Evolutionary conservation across 192 early-diverging fungal genomes (phyloP), one percentile per base, ranked within the genome.

Genomic region (Ambispora gerdemannii): DNA sequence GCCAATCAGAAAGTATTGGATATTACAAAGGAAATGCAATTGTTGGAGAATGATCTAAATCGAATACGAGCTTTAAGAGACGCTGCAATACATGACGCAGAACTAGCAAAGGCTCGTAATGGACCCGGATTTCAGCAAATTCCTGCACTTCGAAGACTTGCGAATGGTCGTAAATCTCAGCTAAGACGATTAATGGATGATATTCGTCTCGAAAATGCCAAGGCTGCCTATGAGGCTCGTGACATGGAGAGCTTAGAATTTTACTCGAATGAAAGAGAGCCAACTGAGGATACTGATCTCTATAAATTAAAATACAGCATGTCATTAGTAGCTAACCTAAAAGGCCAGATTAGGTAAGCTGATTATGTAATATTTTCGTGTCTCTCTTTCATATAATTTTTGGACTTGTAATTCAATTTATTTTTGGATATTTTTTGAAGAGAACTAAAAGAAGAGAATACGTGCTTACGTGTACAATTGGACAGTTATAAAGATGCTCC

Each of bases 141-240:
- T 30, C 32, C 53, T 31, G 52, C 33, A 8, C 22, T 66, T 7
- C 52, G 63, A 53, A 24, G 50, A n/a, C 51, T 73, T 24, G 60
- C 72, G 15, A 66, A 73, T 52, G 63, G 49, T 51, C 27, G 72
- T 17, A 55, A 49, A 53, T n/a, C 28, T 32, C n/a, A 78, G 36
- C 82, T 87, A 73, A 78, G 76, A 47, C 75, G 76, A 8, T 72
- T 87, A 60, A 77, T 79, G 30, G 80, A 78, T 2, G 83, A 86
- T 32, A 83, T 82, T 73, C 83, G 82, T 34, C 76, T 87, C 6
- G 58, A 81, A 63, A 76, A 82, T 24, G 79, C 74, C 27, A 68
- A 77, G 2, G 74, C 85, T 4, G 78, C 86, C 27, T 65, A 77
- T 20, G 73, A 63, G 4, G 83, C 86, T n/a, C 78, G 38, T 10